Evolutionary conservation across 768 basidiomycete genomes (phyloP).

Genomic region (Termitomyces sp.): DNA sequence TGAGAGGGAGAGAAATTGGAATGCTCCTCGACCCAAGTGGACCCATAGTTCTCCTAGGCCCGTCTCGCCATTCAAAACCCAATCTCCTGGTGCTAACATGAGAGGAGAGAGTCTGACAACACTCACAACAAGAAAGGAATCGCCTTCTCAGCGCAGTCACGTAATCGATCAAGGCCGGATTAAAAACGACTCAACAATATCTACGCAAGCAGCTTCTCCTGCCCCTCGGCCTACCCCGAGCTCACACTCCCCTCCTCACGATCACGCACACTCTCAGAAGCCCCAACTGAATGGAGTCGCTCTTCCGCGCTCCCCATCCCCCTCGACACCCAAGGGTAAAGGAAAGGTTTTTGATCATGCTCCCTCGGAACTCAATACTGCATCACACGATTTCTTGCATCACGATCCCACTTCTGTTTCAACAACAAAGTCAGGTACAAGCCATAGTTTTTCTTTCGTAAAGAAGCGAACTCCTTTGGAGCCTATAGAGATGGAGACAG

Average conservation of each 20-base stretch:
- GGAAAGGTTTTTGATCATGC: conserved; percentile 1
- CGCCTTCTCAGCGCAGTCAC: conserved; percentile 15
- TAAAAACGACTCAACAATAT: neutral
- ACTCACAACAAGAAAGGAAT: conserved; percentile 15
- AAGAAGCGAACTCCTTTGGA: conserved; percentile 30
- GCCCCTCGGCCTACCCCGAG: neutral
- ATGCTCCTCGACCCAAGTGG: conserved; percentile 63
- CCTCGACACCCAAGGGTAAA: conserved; percentile 7
- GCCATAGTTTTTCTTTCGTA: conserved; percentile 30
- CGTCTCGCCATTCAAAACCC: conserved; percentile 9
- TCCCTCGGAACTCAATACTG: neutral
- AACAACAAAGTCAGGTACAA: neutral
- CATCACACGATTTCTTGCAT: conserved; percentile 9
- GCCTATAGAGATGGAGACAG: conserved; percentile 34
- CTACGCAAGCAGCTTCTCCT: neutral
- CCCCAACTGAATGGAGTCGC: neutral
- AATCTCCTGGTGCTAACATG: conserved; percentile 7
- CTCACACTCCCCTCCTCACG: conserved; percentile 1
- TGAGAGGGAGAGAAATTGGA: conserved; percentile 68
- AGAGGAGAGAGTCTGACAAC: conserved; percentile 15
- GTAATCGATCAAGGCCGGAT: neutral
- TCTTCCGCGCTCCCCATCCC: conserved; percentile 2
- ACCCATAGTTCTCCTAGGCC: conserved; percentile 16
- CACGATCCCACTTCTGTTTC: conserved; percentile 26
- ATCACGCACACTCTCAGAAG: neutral